These are phyloP conservation scores for Angomonas deanei DNA, from an alignment of 208 protist species.

Conservation along the genomic window DNA sequence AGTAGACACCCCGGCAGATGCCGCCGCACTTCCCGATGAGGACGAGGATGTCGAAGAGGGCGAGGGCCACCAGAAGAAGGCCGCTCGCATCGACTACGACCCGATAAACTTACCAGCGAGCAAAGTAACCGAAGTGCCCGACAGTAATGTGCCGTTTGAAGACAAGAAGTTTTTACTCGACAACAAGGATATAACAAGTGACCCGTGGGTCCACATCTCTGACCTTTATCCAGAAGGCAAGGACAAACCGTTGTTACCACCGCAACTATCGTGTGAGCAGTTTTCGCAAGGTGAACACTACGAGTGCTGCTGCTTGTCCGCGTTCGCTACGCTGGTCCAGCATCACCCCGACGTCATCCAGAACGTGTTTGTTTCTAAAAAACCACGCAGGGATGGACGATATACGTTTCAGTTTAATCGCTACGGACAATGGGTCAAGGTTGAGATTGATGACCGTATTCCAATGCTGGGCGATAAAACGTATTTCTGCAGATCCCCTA, in stretches of 20 bases:
- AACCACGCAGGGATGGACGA: constrained; percentile 39
- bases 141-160: constrained; percentile 27
- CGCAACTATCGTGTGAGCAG: constrained; percentile 45
- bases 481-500: constrained; percentile 48
- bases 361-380: constrained; percentile 55
- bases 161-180: constrained; percentile 24
- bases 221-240: constrained; percentile 65
- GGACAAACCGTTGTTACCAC: constrained; percentile 45
- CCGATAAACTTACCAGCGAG: constrained; percentile 22
- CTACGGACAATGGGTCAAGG: constrained; percentile 55
- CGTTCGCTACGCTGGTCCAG: constrained; percentile 35
- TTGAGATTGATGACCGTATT: constrained; percentile 69
- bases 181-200: constrained; percentile 18
- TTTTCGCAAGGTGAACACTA: constrained; percentile 40
- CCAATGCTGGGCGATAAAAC: constrained; percentile 34
- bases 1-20: constrained; percentile 30
- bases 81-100: constrained; percentile 42
- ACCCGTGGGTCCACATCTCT: constrained; percentile 37
- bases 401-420: constrained; percentile 72
- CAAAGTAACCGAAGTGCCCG: constrained; percentile 17
- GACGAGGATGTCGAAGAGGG: constrained; percentile 37
- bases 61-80: constrained; percentile 14
- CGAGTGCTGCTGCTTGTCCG: constrained; percentile 51
- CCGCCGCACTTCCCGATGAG: constrained; percentile 30
- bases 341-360: constrained; percentile 42